phyloP scores from a whole-genome alignment of 257 asterid species.

The Schizonepeta tenuifolia region DNA sequence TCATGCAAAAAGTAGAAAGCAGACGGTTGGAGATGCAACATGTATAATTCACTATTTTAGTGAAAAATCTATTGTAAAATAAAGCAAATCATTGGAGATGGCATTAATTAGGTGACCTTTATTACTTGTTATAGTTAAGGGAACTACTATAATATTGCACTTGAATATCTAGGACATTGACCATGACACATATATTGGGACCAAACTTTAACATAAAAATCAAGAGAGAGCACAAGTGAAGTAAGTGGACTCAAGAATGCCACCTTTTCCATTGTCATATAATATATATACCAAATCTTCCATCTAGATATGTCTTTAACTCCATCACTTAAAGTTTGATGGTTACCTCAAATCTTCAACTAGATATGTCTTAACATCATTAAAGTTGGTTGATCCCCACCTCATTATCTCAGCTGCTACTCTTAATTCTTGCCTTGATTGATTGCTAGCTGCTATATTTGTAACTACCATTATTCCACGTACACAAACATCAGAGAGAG shows the following conservation, averaged over 20 bases:
- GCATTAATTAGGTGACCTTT: neutral
- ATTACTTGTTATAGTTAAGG: neutral
- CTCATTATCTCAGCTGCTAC: constrained; percentile 6
- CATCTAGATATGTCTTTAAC: constrained; percentile 41
- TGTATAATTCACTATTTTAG: too few relatives aligned
- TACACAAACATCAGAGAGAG: neutral
- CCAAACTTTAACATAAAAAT: constrained; percentile 28
- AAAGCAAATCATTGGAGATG: neutral
- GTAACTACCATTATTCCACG: neutral
- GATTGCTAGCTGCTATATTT: constrained; percentile 5
- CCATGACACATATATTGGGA: constrained; percentile 20
- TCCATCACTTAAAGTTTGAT: constrained; percentile 39
- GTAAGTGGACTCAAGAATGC: constrained; percentile 56
- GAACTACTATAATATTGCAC: neutral
- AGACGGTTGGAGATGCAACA: too few relatives aligned
- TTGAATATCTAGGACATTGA: constrained; percentile 9
- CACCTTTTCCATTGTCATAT: constrained; percentile 43
- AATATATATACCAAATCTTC: constrained; percentile 43
- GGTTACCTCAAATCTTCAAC: constrained; percentile 19
- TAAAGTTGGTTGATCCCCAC: constrained; percentile 1
- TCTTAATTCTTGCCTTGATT: constrained; percentile 10
- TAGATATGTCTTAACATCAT: constrained; percentile 26
- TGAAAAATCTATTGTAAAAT: neutral
- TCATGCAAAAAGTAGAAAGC: too few relatives aligned
- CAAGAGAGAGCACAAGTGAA: constrained; percentile 35